These are phyloP conservation scores for Lasiosphaeriaceae sp. DNA, from an alignment of 495 filamentous ascomycete genomes.

Conservation along the genomic window DNA sequence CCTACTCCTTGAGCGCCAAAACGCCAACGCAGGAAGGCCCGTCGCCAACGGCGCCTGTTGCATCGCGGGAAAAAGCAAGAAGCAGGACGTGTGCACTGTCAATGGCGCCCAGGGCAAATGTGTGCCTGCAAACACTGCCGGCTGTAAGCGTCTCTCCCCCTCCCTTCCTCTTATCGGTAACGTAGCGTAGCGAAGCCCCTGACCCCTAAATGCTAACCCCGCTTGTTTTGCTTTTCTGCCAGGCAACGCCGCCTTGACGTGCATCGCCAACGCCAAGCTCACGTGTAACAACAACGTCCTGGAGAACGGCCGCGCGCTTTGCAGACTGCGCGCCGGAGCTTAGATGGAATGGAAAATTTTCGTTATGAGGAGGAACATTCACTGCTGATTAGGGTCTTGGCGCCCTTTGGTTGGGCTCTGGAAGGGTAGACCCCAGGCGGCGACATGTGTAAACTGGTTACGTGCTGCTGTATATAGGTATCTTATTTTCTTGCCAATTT, in stretches of 20 bases:
- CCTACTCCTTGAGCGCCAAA: conserved; percentile 10
- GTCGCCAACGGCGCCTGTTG: conserved; percentile 19
- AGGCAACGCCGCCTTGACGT: conserved; percentile 8
- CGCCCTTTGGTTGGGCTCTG: too few relatives aligned
- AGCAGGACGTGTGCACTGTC: conserved; percentile 22
- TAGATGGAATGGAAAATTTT: not conserved
- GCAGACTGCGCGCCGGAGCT: not conserved
- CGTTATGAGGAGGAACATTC: not conserved
- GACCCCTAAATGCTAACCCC: not conserved
- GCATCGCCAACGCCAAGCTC: conserved; percentile 8
- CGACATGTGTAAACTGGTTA: too few relatives aligned
- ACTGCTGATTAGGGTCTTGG: too few relatives aligned
- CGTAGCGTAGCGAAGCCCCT: not conserved
- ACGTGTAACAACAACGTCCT: conserved; percentile 12
- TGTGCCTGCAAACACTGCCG: conserved; percentile 10
- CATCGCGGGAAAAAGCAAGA: conserved; percentile 17
- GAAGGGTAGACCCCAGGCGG: too few relatives aligned
- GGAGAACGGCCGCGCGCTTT: conserved; percentile 12
- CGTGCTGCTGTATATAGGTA: too few relatives aligned
- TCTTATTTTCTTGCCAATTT: too few relatives aligned
- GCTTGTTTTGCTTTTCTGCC: not conserved
- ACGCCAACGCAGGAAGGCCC: conserved; percentile 15
- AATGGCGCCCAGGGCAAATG: conserved; percentile 12
- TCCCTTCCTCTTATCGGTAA: not conserved
- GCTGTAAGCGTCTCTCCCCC: conserved; percentile 5